Conservation (phyloP, 2,329 filamentous ascomycete species). For the Pseudocercospora fijiensis region DNA sequence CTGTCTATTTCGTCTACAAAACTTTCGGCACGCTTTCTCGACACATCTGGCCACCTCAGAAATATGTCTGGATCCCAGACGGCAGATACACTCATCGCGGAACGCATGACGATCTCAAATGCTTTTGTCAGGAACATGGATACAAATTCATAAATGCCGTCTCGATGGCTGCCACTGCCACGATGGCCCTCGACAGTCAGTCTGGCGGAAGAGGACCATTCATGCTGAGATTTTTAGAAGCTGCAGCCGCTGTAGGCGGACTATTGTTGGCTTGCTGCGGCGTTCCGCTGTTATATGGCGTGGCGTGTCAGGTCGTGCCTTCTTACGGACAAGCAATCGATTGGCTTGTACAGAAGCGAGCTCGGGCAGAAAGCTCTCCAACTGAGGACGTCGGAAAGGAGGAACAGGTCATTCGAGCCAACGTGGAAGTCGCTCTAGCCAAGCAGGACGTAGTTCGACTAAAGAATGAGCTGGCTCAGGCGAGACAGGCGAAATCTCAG, state of each 20-base stretch:
- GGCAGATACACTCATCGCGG: background rate
- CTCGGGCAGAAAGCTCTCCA: background rate
- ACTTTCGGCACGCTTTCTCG: background rate
- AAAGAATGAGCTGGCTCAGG: background rate
- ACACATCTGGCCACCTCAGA: background rate
- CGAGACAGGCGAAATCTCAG: background rate
- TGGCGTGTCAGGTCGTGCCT: background rate
- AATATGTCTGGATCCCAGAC: background rate
- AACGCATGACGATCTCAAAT: background rate
- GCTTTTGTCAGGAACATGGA: background rate
- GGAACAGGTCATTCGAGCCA: background rate
- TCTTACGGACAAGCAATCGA: background rate
- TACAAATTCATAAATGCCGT: background rate
- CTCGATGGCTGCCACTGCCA: background rate
- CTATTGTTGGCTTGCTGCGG: background rate
- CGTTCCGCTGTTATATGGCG: background rate
- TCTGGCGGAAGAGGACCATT: background rate
- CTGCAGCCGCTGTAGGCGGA: background rate
- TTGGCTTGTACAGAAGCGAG: background rate
- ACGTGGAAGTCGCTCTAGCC: background rate
- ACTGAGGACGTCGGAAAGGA: background rate
- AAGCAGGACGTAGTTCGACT: background rate
- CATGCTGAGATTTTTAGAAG: background rate
- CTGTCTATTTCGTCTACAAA: background rate
- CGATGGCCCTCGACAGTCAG: background rate